phyloP scores from a whole-genome alignment of 108 stramenopile genomes.

The Skeletonema costatum region DNA sequence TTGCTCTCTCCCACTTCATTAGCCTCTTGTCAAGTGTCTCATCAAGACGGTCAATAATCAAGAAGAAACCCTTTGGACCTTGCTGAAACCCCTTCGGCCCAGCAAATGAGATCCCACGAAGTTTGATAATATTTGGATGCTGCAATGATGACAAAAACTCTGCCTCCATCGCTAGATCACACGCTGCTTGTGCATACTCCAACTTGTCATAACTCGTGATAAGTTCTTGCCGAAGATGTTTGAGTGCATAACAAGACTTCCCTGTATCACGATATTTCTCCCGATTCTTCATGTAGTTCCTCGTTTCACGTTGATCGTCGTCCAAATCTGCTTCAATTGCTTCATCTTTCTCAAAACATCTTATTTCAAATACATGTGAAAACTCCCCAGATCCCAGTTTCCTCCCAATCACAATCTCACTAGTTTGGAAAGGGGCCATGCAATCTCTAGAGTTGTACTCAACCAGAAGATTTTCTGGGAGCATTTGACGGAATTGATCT shows the following conservation, averaged over 20 bases:
- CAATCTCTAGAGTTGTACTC: conserved; percentile 10
- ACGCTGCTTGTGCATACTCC: conserved; percentile 17
- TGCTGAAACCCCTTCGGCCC: conserved; percentile 16
- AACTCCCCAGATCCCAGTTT: conserved; percentile 33
- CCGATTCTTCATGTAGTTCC: conserved; percentile 3
- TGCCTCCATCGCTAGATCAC: conserved; percentile 25
- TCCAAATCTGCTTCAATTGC: background rate
- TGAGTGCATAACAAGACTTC: conserved; percentile 10
- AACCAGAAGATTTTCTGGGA: conserved; percentile 5
- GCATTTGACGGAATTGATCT: conserved; percentile 2
- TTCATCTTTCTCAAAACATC: background rate
- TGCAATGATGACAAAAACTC: conserved; percentile 7
- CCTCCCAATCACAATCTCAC: conserved; percentile 24
- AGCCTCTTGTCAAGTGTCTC: conserved; percentile 50
- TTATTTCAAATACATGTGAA: conserved; percentile 25
- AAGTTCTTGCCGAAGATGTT: conserved; percentile 6
- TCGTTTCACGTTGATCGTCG: background rate
- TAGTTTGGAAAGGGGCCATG: conserved; percentile 13
- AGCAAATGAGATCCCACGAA: conserved; percentile 22
- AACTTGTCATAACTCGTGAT: background rate
- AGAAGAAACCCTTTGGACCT: conserved; percentile 29
- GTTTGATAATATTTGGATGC: conserved; percentile 31
- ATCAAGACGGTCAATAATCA: conserved; percentile 55
- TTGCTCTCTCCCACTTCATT: conserved; percentile 5
- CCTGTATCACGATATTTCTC: conserved; percentile 9